Percentiles rank a stretch among this genome's conserved stretches.
Evolutionary conservation across 257 asterid genomes (phyloP).

Genomic region (Capsicum pubescens): DNA sequence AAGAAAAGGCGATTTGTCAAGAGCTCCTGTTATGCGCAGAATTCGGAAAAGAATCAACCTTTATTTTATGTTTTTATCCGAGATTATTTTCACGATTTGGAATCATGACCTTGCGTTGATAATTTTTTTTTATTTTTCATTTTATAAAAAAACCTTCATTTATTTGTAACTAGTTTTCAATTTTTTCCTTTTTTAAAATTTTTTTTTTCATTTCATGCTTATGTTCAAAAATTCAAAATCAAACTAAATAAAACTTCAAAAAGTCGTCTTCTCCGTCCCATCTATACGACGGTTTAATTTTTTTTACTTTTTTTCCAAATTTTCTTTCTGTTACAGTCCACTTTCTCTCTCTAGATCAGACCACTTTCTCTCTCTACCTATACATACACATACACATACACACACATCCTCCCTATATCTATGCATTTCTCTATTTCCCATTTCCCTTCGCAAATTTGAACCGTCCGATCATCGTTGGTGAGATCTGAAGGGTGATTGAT

Average conservation of each 20-base stretch:
- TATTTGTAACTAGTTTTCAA: no score
- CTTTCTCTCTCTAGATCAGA: conserved; percentile 75
- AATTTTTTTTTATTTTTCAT: no score
- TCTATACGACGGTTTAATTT: conserved; percentile 55
- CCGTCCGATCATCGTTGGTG: conserved; percentile 54
- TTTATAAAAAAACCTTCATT: no score
- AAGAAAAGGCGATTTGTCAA: no score
- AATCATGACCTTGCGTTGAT: no score
- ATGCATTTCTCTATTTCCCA: not conserved
- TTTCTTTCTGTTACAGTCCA: conserved; percentile 36
- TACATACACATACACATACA: not conserved
- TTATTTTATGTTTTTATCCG: no score
- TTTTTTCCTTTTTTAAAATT: no score
- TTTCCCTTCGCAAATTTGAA: not conserved
- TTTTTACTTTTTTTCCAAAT: conserved; percentile 32
- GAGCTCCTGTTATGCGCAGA: no score
- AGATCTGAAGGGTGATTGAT: conserved; percentile 49
- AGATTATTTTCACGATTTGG: no score
- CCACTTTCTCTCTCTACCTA: conserved; percentile 22
- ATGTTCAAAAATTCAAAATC: no score
- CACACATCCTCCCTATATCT: not conserved
- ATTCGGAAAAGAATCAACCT: no score
- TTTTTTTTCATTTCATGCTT: no score
- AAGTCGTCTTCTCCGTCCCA: conserved; percentile 60
- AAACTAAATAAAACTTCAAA: not conserved